Conservation (phyloP, 2,329 filamentous ascomycete species). For the Helotiales sp. region DNA sequence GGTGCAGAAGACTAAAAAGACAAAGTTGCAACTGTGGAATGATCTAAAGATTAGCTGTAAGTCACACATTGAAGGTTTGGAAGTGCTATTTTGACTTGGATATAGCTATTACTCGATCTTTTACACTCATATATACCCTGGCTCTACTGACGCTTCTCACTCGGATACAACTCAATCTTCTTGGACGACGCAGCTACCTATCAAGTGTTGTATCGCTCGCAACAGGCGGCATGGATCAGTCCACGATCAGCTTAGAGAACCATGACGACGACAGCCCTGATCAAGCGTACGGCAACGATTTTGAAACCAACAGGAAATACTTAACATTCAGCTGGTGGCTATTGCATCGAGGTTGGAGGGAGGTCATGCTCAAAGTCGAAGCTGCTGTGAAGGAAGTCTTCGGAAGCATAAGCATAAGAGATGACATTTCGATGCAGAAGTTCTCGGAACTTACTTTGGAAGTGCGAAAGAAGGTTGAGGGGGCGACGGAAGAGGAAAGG, state of each 20-base stretch:
- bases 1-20: conserved; percentile 62
- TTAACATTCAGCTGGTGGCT: conserved; percentile 98
- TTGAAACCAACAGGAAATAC: conserved; percentile 93
- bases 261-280: conserved; percentile 86
- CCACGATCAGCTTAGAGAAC: conserved; percentile 87
- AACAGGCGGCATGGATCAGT: conserved; percentile 66
- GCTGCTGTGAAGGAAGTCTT: conserved; percentile 88
- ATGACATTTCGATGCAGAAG: conserved; percentile 78
- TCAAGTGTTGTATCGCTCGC: conserved; percentile 93
- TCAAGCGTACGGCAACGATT: conserved; percentile 85
- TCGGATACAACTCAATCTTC: conserved; percentile 92
- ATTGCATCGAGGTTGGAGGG: conserved; percentile 84
- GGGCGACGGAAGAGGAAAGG: conserved; percentile 63
- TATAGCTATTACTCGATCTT: conserved; percentile 82
- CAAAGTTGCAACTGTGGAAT: conserved; percentile 94
- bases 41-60: conserved; percentile 93
- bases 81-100: conserved; percentile 2
- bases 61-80: conserved; percentile 36
- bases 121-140: conserved; percentile 90
- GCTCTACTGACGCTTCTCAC: conserved; percentile 89
- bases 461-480: conserved; percentile 83
- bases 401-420: conserved; percentile 82
- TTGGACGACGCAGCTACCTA: conserved; percentile 91
- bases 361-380: conserved; percentile 79
- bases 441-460: conserved; percentile 80